Evolutionary conservation across 2,329 filamentous ascomycete species (phyloP).

Genomic region (Epichloe uncinata): DNA sequence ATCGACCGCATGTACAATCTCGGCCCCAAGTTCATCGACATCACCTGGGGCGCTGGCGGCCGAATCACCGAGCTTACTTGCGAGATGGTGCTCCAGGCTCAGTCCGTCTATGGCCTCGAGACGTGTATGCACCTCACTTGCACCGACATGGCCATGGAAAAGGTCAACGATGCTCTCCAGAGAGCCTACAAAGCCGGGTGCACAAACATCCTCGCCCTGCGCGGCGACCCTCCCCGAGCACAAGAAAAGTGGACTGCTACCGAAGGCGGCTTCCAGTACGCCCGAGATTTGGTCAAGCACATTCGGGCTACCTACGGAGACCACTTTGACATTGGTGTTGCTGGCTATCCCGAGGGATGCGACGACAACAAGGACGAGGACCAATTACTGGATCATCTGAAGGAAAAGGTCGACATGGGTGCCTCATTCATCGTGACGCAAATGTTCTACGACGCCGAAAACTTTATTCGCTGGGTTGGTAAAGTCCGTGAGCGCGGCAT

Average conservation of each 20-base stretch:
- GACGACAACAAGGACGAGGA: conserved; percentile 89
- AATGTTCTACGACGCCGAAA: conserved; percentile 98
- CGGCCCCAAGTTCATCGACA: conserved; percentile 91
- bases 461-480: conserved; percentile 81
- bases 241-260: conserved; percentile 86
- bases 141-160: conserved; percentile 90
- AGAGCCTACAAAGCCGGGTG: conserved; percentile 90
- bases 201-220: conserved; percentile 89
- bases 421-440: conserved; percentile 92
- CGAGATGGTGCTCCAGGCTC: conserved; percentile 94
- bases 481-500: conserved; percentile 81
- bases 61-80: conserved; percentile 82
- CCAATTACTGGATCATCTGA: conserved; percentile 75
- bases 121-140: conserved; percentile 99
- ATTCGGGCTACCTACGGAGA: conserved; percentile 58
- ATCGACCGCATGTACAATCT: conserved; percentile 98
- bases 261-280: conserved; percentile 80
- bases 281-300: conserved; percentile 77
- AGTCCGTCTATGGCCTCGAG: conserved; percentile 89
- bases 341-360: conserved; percentile 89
- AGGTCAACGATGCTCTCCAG: conserved; percentile 77
- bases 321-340: conserved; percentile 93
- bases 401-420: conserved; percentile 93
- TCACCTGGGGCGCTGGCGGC: conserved; percentile 96
- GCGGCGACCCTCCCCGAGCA: conserved; percentile 87